These are phyloP conservation scores for Xylaria hypoxylon DNA, from an alignment of 2,329 filamentous ascomycete genomes.

Conservation along the genomic window DNA sequence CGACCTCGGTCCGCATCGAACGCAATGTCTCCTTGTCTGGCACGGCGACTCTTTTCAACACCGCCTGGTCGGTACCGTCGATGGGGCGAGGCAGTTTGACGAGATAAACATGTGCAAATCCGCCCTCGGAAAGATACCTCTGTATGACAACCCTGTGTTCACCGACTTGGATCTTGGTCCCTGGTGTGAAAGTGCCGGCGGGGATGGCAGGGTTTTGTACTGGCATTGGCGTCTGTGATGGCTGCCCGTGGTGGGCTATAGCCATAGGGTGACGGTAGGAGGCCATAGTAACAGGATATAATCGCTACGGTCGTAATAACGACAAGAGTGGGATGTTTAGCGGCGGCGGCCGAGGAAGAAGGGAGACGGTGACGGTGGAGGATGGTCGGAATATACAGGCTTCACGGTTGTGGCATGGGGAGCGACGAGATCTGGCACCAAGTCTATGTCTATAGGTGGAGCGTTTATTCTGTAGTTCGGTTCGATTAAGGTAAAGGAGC, in stretches of 20 bases:
- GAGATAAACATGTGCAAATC: conserved; percentile 98
- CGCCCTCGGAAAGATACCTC: conserved; percentile 97
- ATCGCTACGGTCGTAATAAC: conserved; percentile 22
- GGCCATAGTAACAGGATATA: conserved; percentile 42
- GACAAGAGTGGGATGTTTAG: conserved; percentile 24
- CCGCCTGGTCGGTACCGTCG: conserved; percentile 82
- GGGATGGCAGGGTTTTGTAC: conserved; percentile 59
- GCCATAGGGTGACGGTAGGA: conserved; percentile 48
- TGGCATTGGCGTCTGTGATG: conserved; percentile 49
- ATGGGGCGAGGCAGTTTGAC: conserved; percentile 84
- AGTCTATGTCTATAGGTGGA: conserved; percentile 29
- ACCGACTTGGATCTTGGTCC: conserved; percentile 97
- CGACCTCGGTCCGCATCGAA: conserved; percentile 97
- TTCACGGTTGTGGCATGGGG: conserved; percentile 46
- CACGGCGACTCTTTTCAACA: conserved; percentile 94
- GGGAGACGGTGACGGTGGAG: conserved; percentile 39
- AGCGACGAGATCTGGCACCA: conserved; percentile 36
- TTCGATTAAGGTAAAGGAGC: conserved; percentile 20
- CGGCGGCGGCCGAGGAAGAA: conserved; percentile 33
- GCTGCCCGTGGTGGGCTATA: conserved; percentile 54
- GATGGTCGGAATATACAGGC: conserved; percentile 22
- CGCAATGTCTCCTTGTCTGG: conserved; percentile 94
- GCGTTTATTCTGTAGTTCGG: conserved; percentile 31
- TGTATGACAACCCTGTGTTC: conserved; percentile 93
- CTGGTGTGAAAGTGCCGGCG: conserved; percentile 89